Evolutionary conservation across 805 yeast genomes (phyloP), one percentile per base, ranked within the genome.

Genomic region (Schwanniomyces sp.): DNA sequence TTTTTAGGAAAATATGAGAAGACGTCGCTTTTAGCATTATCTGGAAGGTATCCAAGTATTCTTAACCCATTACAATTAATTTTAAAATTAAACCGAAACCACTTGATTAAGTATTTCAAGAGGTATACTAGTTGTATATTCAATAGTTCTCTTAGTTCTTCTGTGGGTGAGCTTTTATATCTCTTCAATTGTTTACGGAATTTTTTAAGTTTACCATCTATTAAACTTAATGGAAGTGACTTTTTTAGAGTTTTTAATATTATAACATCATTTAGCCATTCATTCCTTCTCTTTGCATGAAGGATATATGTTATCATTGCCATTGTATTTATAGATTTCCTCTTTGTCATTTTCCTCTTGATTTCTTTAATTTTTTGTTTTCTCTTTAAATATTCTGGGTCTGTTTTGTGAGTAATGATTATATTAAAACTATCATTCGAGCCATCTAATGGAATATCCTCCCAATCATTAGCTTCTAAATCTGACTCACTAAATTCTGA

Each of bases 31-130:
- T 43, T 48, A 17, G 25, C 12, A 12, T 7, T 34, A 17, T 24
- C 30, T 1, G 68, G 68, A 1, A 58, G 24, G 41, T 61, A 61
- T 0, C 71, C 72, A 28, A 64, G 49, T 1, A 62, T 63, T 24
- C 73, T 43, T 2, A 66, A 26, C 0, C 72, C 73, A 52, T 63
- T 64, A 7, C 63, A 55, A 41, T 58, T 54, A 12, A 65, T 51
- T 47, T 62, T 59, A 48, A 52, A 68, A 46, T 67, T 67, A 18
- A 60, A 43, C 17, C 71, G 47, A 45, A 66, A 62, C 73, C 73
- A 68, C 50, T 67, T 68, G 25, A 64, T 54, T 16, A 64, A 38
- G 43, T 68, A 67, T 46, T 66, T 66, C 16, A 68, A 37, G 16
- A 67, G 57, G 38, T 66, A 67, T 5, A 64, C 52, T 34, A 66